phyloP scores from a whole-genome alignment of 2,329 filamentous ascomycete species.

The Ascochyta pisi region DNA sequence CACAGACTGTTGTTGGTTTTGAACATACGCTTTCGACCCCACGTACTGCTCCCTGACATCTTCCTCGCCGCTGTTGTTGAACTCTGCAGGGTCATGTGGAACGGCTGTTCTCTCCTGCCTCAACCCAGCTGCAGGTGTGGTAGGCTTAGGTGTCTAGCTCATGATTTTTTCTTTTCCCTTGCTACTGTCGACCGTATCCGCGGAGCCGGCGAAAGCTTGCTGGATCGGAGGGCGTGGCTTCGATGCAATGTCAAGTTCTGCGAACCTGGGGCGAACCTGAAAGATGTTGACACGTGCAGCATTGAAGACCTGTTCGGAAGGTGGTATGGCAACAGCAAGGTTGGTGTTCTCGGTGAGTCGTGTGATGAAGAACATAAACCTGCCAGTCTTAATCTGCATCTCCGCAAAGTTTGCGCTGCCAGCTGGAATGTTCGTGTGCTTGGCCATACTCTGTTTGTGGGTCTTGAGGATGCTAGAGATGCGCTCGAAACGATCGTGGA shows the following conservation, averaged over 20 bases:
- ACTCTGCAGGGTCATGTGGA: neutral
- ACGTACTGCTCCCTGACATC: neutral
- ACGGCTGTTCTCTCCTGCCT: neutral
- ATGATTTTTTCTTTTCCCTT: slow-evolving; percentile 30
- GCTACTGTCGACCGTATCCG: slow-evolving; percentile 33
- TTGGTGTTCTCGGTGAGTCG: slow-evolving; percentile 98
- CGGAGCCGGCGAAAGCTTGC: slow-evolving; percentile 45
- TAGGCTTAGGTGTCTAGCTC: slow-evolving; percentile 1
- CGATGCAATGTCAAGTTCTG: slow-evolving; percentile 61
- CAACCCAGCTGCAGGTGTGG: neutral
- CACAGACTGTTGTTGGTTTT: neutral
- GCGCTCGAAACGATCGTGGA: slow-evolving; percentile 89
- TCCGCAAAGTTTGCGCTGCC: slow-evolving; percentile 81
- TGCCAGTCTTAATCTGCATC: slow-evolving; percentile 79
- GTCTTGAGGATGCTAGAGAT: slow-evolving; percentile 98
- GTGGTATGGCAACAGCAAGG: slow-evolving; percentile 88
- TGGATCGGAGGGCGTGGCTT: slow-evolving; percentile 47
- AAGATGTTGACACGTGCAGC: slow-evolving; percentile 88
- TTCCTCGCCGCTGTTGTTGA: neutral
- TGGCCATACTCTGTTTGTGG: slow-evolving; percentile 82
- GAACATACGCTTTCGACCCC: neutral
- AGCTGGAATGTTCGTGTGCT: slow-evolving; percentile 80
- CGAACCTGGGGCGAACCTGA: slow-evolving; percentile 82
- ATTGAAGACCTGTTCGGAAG: slow-evolving; percentile 90
- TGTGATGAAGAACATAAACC: slow-evolving; percentile 92